Conservation (phyloP, 2,329 filamentous ascomycete genomes). For the Fulvia fulva region DNA sequence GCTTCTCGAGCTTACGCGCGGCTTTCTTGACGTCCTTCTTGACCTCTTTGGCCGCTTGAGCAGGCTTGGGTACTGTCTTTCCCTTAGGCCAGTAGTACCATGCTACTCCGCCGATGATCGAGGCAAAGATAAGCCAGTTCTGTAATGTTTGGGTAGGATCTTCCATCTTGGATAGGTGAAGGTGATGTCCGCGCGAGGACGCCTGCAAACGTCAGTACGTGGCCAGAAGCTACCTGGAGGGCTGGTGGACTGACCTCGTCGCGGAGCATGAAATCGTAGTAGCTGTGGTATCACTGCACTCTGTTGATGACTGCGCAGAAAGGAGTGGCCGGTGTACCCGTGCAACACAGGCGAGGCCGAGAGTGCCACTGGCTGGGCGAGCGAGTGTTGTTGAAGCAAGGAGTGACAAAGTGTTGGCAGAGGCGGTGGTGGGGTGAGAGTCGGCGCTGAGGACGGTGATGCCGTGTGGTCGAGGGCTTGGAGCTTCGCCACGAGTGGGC, state of each 20-base stretch:
- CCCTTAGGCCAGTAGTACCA: slow-evolving; percentile 10
- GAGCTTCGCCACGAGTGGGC: too few species aligned
- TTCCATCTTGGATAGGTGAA: not conserved
- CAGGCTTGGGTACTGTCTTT: not conserved
- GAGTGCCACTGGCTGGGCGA: slow-evolving; percentile 3
- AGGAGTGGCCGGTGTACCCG: not conserved
- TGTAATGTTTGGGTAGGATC: slow-evolving; percentile 5
- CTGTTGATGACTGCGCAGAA: not conserved
- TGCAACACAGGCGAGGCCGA: slow-evolving; percentile 1
- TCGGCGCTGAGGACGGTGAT: too few species aligned
- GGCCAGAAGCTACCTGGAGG: not conserved
- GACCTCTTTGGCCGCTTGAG: slow-evolving; percentile 13
- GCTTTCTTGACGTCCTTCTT: slow-evolving; percentile 19
- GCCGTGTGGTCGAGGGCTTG: too few species aligned
- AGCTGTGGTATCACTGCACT: not conserved
- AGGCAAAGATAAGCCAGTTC: slow-evolving; percentile 11
- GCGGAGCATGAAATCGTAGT: not conserved
- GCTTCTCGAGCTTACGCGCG: slow-evolving; percentile 5
- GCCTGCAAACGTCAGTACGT: not conserved
- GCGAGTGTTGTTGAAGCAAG: not conserved
- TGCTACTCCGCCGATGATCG: not conserved
- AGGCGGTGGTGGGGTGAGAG: not conserved
- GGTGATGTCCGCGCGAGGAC: not conserved
- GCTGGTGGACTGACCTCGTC: not conserved
- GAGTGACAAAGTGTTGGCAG: not conserved